phyloP scores from a whole-genome alignment of 2,329 filamentous ascomycete genomes.

The Erysiphe pulchra region DNA sequence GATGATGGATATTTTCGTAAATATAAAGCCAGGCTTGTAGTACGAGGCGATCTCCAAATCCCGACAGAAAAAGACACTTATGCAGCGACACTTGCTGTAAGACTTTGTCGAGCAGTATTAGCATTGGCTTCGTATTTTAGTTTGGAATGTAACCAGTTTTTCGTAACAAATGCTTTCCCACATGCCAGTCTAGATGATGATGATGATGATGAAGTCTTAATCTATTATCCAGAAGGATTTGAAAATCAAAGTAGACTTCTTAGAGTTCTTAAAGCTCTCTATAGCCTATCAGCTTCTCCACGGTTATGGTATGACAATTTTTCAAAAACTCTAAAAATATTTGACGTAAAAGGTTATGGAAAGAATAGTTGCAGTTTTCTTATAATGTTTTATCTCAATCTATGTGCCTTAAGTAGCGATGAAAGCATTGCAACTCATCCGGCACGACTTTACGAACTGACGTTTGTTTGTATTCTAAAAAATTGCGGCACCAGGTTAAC shows the following conservation, averaged over 20 bases:
- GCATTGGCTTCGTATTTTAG: background rate
- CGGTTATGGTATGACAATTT: background rate
- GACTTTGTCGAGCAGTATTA: background rate
- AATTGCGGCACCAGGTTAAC: too few species aligned
- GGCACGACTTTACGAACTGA: too few species aligned
- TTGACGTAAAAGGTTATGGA: too few species aligned
- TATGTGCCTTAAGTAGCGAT: too few species aligned
- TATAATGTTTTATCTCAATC: too few species aligned
- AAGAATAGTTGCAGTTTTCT: too few species aligned
- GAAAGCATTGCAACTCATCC: too few species aligned
- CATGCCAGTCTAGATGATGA: background rate
- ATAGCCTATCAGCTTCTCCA: background rate
- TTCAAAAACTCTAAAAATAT: too few species aligned
- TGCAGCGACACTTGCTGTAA: background rate
- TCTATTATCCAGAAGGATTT: background rate
- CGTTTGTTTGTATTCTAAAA: too few species aligned
- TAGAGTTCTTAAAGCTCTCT: background rate
- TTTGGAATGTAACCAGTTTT: background rate
- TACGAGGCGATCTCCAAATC: conserved; percentile 5
- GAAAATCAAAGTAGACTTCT: background rate
- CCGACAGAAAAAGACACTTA: conserved; percentile 1
- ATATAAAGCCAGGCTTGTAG: conserved; percentile 2
- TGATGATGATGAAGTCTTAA: background rate
- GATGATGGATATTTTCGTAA: conserved; percentile 5
- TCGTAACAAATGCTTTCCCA: background rate